Evolutionary conservation across 805 yeast species (phyloP).

Genomic region (Debaryomyces prosopidis): DNA sequence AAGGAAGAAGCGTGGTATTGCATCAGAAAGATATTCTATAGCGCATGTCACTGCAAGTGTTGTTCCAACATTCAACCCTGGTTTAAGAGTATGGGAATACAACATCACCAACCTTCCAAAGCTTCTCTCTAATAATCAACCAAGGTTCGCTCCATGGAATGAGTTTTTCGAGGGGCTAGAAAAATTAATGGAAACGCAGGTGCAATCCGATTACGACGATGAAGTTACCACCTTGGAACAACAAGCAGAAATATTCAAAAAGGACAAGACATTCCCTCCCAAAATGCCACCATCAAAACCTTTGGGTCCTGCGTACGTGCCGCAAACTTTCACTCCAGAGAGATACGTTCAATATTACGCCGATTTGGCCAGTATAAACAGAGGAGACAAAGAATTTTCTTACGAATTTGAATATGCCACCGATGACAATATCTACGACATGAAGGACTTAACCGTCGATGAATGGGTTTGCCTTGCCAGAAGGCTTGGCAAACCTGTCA

Average conservation of each 20-base stretch:
- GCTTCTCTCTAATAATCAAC: constrained; percentile 2
- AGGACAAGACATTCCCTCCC: constrained; percentile 64
- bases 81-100: constrained; percentile 84
- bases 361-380: constrained; percentile 55
- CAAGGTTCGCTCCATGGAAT: constrained; percentile 53
- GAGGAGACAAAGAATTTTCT: constrained; percentile 46
- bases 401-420: constrained; percentile 72
- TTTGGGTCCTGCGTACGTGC: constrained; percentile 75
- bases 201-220: background rate
- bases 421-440: constrained; percentile 54
- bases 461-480: constrained; percentile 65
- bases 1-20: constrained; percentile 39
- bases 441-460: constrained; percentile 56
- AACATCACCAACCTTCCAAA: constrained; percentile 52
- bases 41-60: constrained; percentile 73
- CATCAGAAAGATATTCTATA: constrained; percentile 63
- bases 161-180: constrained; percentile 54
- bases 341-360: constrained; percentile 72
- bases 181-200: background rate
- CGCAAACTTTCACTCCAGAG: constrained; percentile 72
- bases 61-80: constrained; percentile 84
- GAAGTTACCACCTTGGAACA: constrained; percentile 7
- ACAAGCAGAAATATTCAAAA: constrained; percentile 11
- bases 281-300: constrained; percentile 53
- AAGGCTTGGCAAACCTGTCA: constrained; percentile 46